Base-by-base conservation (phyloP, 345 rosid genomes). In the Linum lewisii region DNA sequence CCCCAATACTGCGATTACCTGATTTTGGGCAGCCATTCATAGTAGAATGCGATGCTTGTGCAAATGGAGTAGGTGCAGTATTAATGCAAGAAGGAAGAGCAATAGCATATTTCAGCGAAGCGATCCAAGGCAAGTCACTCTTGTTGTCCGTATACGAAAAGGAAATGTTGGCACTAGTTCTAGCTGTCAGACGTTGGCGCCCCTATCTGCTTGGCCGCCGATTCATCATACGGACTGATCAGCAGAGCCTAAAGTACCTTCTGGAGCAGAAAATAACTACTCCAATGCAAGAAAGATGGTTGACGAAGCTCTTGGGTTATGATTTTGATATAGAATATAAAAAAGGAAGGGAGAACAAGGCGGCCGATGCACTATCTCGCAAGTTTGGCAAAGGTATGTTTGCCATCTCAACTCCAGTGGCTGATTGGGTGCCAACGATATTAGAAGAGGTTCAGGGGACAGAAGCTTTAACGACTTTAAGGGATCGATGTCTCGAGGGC, bases 1-100 rank as follows among this genome's bases (percentile, higher is more conserved):
- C 37, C 14, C 59, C 23, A 7, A 22, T 63, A 6, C 19, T 63
- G 11, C 19, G 19, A 1, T n/a, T 62, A 7, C 6, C 61, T 0
- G 21, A 50, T 21, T 62, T 62, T 34, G 10, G 11, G 2, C 6
- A 19, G 0, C 6, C 21, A 11, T 62, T 62, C 21, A 51, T 62
- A 18, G 18, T 58, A 7, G 57, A 62, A 14, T 62, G 58, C 21
- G 47, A 62, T 51, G 64, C 47, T 0, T 61, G 38, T 2, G 45
- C 24, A 0, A 8, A 0, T 5, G 45, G 44, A 1, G 32, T 62
- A 10, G 58, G 58, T 15, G 51, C 32, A 6, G 32, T 26, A 2
- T 26, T 26, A 6, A 26, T 26, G 32, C 32, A 26, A 26, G 32
- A 26, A 13, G 21, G 11, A 1, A 2, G 11, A 38, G 14, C 45